phyloP scores from a whole-genome alignment of 345 rosid species.

The Adansonia digitata region DNA sequence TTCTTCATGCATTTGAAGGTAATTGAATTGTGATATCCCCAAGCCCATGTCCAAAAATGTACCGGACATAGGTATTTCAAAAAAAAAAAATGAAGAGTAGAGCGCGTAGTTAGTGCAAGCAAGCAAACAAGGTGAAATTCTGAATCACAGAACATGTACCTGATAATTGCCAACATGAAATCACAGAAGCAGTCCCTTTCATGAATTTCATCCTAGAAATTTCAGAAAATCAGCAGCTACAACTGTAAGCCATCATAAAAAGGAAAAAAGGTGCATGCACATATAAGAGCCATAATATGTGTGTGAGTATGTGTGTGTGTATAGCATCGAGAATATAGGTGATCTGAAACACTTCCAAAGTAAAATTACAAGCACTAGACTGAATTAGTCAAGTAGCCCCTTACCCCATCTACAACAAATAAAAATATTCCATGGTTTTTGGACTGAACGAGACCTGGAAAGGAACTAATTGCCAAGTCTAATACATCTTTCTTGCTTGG shows the following conservation, averaged over 20 bases:
- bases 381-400: neutral
- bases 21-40: no score
- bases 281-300: neutral
- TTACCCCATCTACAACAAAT: neutral
- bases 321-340: neutral
- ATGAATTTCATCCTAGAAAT: slow-evolving; percentile 89
- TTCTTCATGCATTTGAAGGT: no score
- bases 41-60: no score
- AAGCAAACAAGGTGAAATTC: slow-evolving; percentile 6
- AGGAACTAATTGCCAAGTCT: neutral
- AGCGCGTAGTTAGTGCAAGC: no score
- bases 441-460: neutral
- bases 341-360: neutral
- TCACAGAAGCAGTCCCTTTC: slow-evolving; percentile 97
- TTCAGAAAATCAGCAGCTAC: slow-evolving; percentile 24
- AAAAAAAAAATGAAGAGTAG: no score
- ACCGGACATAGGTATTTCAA: no score
- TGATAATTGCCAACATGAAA: slow-evolving; percentile 82
- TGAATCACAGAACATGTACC: slow-evolving; percentile 36
- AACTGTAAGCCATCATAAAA: slow-evolving; percentile 16
- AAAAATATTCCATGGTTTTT: neutral
- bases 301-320: neutral
- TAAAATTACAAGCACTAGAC: neutral
- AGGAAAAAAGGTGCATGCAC: neutral
- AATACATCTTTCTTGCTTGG: neutral